Evolutionary conservation across 768 basidiomycete genomes (phyloP), one percentile per base, ranked within the genome.

Genomic region (Boletus reticuloceps): DNA sequence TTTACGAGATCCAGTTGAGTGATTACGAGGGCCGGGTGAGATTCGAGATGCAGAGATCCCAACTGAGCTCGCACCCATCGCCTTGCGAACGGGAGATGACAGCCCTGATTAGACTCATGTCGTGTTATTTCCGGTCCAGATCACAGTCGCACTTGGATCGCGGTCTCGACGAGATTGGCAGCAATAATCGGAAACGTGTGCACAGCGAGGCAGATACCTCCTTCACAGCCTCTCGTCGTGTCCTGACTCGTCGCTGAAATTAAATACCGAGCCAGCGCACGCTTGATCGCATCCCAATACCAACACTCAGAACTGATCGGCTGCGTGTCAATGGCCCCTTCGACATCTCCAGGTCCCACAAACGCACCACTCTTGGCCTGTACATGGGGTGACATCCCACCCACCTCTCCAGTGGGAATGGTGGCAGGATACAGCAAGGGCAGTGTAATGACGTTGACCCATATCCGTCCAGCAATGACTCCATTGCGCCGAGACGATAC

Each of bases 41-140:
- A 67, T 69, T 68, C 61, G 47, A 60, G 65, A 64, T 61, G 34
- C 27, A 25, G 55, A 59, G 64, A 56, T 59, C 56, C 39, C 31
- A 47, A 17, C 46, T 29, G 34, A 14, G 34, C 34, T 36, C 12
- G 34, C 34, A 36, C 25, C 31, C 49, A 61, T 47, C 47, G 59
- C 54, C 40, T 55, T 47, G 50, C 36, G 29, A 47, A 36, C 32
- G 44, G 55, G 46, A 59, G 53, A 63, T 63, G 47, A 27, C 46
- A 53, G 55, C 57, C 63, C 56, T 55, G 67, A 68, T 64, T 58
- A 57, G 64, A 65, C 52, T 56, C 63, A 54, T 65, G 50, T 53
- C 55, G 61, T 55, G 61, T 59, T 69, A 71, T 71, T 71, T 71
- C 68, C 68, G 69, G 57, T 34, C 27, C 39, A 46, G 53, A 56